A percentile compares a stretch with the other conserved stretches of the same genome.
These are phyloP conservation scores for Suillus decipiens DNA, from an alignment of 768 basidiomycete genomes.

Conservation along the genomic window DNA sequence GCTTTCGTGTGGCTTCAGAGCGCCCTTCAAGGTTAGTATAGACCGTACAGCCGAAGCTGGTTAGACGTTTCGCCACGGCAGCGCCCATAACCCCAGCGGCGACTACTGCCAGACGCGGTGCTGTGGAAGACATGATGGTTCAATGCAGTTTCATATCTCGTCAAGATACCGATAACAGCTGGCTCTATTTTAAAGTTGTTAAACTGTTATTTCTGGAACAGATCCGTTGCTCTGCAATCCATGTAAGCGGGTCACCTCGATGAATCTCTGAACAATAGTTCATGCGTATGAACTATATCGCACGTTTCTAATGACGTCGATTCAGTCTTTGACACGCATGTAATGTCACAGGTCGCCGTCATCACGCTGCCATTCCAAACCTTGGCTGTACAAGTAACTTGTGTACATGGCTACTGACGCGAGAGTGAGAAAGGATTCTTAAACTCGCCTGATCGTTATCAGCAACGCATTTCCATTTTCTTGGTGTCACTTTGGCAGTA, in stretches of 20 bases:
- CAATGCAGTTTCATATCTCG: not conserved
- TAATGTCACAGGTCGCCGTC: not conserved
- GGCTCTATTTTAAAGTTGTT: not conserved
- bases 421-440: not conserved
- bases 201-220: not conserved
- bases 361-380: not conserved
- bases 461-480: not conserved
- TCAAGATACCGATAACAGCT: not conserved
- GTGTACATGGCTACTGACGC: not conserved
- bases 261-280: not conserved
- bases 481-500: not conserved
- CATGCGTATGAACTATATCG: not conserved
- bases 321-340: not conserved
- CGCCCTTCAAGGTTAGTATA: constrained; percentile 57
- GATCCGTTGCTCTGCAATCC: not conserved
- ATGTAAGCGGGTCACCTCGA: not conserved
- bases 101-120: constrained; percentile 46
- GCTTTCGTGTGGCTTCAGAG: constrained; percentile 49
- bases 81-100: constrained; percentile 64
- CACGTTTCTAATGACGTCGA: not conserved
- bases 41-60: constrained; percentile 49
- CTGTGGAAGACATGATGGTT: constrained; percentile 17
- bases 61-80: constrained; percentile 51
- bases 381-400: not conserved
- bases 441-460: not conserved